Percentiles rank a stretch among this genome's conserved stretches.
Evolutionary conservation across 306 rosid genomes (phyloP).

Genomic region (Prunus fruticosa): DNA sequence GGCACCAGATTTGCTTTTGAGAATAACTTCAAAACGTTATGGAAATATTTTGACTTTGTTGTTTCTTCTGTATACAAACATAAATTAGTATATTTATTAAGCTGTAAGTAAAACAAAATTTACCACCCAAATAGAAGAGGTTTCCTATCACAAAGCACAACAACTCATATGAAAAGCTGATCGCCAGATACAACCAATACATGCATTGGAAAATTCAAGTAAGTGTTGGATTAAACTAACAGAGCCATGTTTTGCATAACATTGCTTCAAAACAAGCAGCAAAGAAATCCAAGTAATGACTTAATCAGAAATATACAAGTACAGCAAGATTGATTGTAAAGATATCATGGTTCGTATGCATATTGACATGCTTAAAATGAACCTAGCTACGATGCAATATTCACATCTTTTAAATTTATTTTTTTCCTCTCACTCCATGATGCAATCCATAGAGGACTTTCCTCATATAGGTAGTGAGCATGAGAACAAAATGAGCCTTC

Average conservation of each 20-base stretch:
- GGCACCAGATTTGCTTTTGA: neutral
- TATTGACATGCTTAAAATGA: neutral
- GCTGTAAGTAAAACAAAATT: neutral
- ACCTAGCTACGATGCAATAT: neutral
- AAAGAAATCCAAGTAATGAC: neutral
- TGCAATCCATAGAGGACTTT: neutral
- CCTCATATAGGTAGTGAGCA: neutral
- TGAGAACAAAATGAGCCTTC: neutral
- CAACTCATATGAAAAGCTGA: neutral
- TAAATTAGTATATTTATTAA: neutral
- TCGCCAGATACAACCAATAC: neutral
- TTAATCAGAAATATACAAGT: neutral
- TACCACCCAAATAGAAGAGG: neutral
- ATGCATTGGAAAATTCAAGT: neutral
- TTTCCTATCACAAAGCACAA: neutral
- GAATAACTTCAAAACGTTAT: neutral
- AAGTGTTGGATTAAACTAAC: neutral
- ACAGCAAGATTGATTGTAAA: neutral
- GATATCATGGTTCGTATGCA: neutral
- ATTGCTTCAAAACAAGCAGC: neutral
- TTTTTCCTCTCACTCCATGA: neutral
- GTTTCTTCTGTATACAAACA: neutral
- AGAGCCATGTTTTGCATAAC: neutral
- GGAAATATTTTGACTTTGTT: neutral
- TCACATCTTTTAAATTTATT: neutral